Conservation (phyloP, 1,139 yeast genomes). For the Taiozyma sp. region DNA sequence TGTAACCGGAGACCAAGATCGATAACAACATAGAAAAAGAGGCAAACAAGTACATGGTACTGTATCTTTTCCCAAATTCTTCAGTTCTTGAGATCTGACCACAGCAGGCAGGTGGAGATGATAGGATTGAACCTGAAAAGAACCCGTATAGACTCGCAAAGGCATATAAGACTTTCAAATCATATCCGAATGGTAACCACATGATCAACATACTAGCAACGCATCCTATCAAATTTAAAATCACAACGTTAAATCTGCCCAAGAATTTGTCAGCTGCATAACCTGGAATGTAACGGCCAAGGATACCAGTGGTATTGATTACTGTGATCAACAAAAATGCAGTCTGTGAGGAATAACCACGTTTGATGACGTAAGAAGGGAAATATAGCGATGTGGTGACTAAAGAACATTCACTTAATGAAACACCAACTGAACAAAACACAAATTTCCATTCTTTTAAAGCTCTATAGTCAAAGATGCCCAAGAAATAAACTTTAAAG, state of each 20-base stretch:
- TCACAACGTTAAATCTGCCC: constrained; percentile 49
- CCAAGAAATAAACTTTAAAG: constrained; percentile 21
- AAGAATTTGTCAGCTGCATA: constrained; percentile 40
- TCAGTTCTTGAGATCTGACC: constrained; percentile 53
- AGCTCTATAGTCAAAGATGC: constrained; percentile 37
- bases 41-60: constrained; percentile 40
- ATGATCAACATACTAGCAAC: constrained; percentile 36
- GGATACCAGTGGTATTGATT: constrained; percentile 42
- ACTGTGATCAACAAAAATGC: constrained; percentile 43
- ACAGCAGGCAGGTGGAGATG: constrained; percentile 43
- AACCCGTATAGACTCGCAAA: constrained; percentile 51
- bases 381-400: constrained; percentile 42
- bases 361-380: constrained; percentile 43
- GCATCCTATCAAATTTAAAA: constrained; percentile 32
- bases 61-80: constrained; percentile 44
- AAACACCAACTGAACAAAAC: constrained; percentile 37
- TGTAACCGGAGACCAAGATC: constrained; percentile 33
- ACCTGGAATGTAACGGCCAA: constrained; percentile 45
- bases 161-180: constrained; percentile 26
- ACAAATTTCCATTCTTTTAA: constrained; percentile 35
- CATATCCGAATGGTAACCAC: constrained; percentile 50
- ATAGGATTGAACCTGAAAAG: constrained; percentile 39
- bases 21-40: constrained; percentile 41
- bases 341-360: constrained; percentile 36
- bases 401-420: constrained; percentile 36